A percentile compares a stretch with the other conserved stretches of the same genome.
phyloP scores from a whole-genome alignment of 345 rosid genomes.

The Ceriops tagal region DNA sequence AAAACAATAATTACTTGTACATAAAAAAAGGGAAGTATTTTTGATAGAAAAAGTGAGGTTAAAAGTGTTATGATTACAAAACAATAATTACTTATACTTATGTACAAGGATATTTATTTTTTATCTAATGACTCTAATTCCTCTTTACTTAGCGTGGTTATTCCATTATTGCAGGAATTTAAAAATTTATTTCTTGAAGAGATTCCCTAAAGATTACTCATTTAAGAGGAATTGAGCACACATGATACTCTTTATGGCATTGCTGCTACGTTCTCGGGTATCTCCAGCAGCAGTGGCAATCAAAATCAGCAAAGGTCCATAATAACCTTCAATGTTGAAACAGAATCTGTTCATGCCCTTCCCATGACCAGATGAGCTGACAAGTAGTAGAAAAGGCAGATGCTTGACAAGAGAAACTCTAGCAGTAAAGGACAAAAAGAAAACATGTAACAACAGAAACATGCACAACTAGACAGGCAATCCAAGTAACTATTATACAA shows the following conservation, averaged over 20 bases:
- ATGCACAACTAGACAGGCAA: not conserved
- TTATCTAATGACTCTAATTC: too few relatives aligned
- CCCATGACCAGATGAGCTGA: conserved; percentile 74
- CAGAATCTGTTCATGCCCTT: conserved; percentile 86
- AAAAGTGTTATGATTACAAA: too few relatives aligned
- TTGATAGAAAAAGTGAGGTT: too few relatives aligned
- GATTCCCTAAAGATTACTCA: too few relatives aligned
- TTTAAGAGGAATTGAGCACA: conserved; percentile 32
- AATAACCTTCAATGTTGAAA: conserved; percentile 83
- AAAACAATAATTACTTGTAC: too few relatives aligned
- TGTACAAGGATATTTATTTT: too few relatives aligned
- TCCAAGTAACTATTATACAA: not conserved
- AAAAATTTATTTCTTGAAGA: too few relatives aligned
- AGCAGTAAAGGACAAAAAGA: not conserved
- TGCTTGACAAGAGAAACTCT: not conserved
- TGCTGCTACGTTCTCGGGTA: conserved; percentile 30
- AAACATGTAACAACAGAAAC: not conserved
- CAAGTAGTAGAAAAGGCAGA: conserved; percentile 12
- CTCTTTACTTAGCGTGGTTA: too few relatives aligned
- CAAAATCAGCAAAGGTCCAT: conserved; percentile 61
- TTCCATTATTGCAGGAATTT: too few relatives aligned
- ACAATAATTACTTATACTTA: too few relatives aligned
- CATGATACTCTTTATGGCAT: conserved; percentile 56
- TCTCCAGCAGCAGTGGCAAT: conserved; percentile 54
- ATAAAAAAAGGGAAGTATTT: too few relatives aligned